These are phyloP conservation scores for Clarireedia homoeocarpa DNA, from an alignment of 2,329 filamentous ascomycete species.

Conservation along the genomic window DNA sequence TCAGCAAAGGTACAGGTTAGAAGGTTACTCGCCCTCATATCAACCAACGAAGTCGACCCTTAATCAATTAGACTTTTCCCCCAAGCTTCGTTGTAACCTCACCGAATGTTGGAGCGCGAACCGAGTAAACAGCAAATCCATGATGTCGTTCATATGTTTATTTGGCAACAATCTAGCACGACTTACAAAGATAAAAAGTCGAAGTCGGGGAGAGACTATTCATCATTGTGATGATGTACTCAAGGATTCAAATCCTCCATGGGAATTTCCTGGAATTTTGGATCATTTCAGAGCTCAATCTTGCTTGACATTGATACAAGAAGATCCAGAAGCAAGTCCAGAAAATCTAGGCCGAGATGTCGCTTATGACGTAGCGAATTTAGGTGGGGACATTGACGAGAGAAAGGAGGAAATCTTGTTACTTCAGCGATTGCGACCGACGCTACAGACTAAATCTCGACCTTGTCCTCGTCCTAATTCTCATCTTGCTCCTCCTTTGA, in stretches of 20 bases:
- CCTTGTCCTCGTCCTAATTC: background rate
- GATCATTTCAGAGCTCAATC: conserved; percentile 11
- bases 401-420: background rate
- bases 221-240: background rate
- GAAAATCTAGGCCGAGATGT: conserved; percentile 2
- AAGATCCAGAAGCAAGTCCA: background rate
- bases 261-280: conserved; percentile 5
- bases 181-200: conserved; percentile 6
- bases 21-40: background rate
- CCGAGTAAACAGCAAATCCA: background rate
- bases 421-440: conserved; percentile 3
- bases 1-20: background rate
- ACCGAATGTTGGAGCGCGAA: background rate
- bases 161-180: background rate
- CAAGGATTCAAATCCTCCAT: background rate
- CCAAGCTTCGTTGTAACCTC: background rate
- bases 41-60: background rate
- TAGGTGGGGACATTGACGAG: background rate
- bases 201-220: conserved; percentile 9
- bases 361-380: background rate
- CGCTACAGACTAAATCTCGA: background rate
- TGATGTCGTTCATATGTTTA: background rate
- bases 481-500: background rate
- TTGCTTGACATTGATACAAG: conserved; percentile 7
- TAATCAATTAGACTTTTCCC: background rate